Evolutionary conservation across 2,329 filamentous ascomycete genomes (phyloP).

Genomic region (Diplocarpon rosae): DNA sequence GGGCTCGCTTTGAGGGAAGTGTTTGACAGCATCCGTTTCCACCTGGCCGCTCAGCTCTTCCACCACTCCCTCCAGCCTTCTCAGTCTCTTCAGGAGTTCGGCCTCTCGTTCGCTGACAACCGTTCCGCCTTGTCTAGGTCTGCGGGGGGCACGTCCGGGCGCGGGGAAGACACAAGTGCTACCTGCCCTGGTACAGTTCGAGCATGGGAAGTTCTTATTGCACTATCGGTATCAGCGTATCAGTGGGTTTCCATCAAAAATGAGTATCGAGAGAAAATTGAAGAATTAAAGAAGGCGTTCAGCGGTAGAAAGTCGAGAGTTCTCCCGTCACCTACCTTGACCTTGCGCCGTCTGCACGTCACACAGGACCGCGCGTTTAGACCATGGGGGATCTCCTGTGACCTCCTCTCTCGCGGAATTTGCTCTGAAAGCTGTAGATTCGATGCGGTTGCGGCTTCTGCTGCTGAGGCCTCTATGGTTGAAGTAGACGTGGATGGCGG

Average conservation of each 20-base stretch:
- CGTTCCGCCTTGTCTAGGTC: slow-evolving; percentile 52
- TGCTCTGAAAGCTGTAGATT: not conserved
- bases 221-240: slow-evolving; percentile 31
- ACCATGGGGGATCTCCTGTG: slow-evolving; percentile 14
- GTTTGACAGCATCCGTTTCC: slow-evolving; percentile 22
- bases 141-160: slow-evolving; percentile 44
- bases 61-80: slow-evolving; percentile 67
- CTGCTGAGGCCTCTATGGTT: not conserved
- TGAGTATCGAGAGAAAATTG: too few relatives aligned
- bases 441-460: not conserved
- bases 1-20: slow-evolving; percentile 20
- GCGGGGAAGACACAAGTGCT: slow-evolving; percentile 66
- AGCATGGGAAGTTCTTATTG: slow-evolving; percentile 64
- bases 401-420: slow-evolving; percentile 6
- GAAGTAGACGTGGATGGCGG: not conserved
- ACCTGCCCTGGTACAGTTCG: slow-evolving; percentile 60
- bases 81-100: slow-evolving; percentile 61
- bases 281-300: too few relatives aligned
- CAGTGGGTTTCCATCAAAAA: too few relatives aligned
- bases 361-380: slow-evolving; percentile 32
- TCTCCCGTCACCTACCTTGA: slow-evolving; percentile 33
- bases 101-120: slow-evolving; percentile 49
- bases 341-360: slow-evolving; percentile 48
- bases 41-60: slow-evolving; percentile 56
- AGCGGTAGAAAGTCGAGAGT: too few relatives aligned